Base-by-base conservation (phyloP, 805 yeast genomes). In the Kregervanrija fluxuum region DNA sequence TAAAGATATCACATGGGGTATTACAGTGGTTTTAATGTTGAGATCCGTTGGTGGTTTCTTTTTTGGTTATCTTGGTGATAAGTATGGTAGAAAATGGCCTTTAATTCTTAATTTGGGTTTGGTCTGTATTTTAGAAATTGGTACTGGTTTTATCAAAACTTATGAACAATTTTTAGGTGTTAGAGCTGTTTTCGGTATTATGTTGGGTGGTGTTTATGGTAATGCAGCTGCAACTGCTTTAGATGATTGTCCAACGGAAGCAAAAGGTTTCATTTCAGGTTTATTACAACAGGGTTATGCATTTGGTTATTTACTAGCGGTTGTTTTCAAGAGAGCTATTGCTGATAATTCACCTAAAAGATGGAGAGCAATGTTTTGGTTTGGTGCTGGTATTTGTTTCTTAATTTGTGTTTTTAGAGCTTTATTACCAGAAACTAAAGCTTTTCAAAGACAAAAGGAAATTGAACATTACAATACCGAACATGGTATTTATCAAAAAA, bases 211-310 rank as follows among this genome's bases (percentile, higher is more conserved):
- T 48, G 65, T 76, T 38, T 77, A 66, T 52, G 79, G 80, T 46
- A 70, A 73, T 46, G 75, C 79, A 33, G 68, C 77, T 16, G 74
- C 78, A 22, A 71, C 76, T 14, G 73, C 79, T 13, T 53, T 77
- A 35, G 80, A 75, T 49, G 80, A 74, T 57, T 67, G 75, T 52
- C 80, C 82, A 11, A 54, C 59, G 28, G 68, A 61, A 33, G 75
- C 82, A 32, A 67, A 77, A 62, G 82, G 85, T 38, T 68, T 80
- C 46, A 62, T 81, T 40, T 74, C 81, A 33, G 87, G 86, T 40
- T 61, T 85, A 36, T 76, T 87, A 58, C 95, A 86, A 63, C 84
- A 85, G 60, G 95, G 95, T 48, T 87, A 82, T 53, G 82, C 85
- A 1, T 71, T 82, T 40, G 89, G 89, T 17, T 81, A 80, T 53